Evolutionary conservation across 805 yeast genomes (phyloP).

Genomic region (Saccharomyces eubayanus): DNA sequence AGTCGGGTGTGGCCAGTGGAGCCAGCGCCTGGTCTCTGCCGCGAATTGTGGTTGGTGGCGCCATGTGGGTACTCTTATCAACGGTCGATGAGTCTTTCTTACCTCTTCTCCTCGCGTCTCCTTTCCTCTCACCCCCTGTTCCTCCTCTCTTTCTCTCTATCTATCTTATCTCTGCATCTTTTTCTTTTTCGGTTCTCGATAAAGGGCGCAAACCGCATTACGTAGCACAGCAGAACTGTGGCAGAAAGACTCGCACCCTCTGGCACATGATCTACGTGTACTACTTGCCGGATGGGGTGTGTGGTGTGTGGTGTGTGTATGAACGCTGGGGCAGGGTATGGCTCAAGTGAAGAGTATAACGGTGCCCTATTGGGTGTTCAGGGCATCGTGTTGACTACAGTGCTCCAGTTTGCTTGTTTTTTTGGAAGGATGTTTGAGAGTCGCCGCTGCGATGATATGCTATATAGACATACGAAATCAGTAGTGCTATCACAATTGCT

Average conservation of each 20-base stretch:
- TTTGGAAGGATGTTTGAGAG: too few relatives aligned
- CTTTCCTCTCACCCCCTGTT: not conserved
- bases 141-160: not conserved
- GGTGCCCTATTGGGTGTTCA: too few relatives aligned
- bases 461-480: too few relatives aligned
- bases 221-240: not conserved
- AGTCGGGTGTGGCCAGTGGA: not conserved
- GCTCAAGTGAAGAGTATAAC: too few relatives aligned
- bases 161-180: not conserved
- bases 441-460: too few relatives aligned
- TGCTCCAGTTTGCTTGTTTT: too few relatives aligned
- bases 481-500: too few relatives aligned
- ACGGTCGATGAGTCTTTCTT: not conserved
- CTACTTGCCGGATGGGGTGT: not conserved
- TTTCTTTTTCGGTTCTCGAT: not conserved
- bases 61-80: conserved; percentile 29
- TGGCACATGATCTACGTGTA: not conserved
- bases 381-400: too few relatives aligned
- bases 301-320: not conserved
- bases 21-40: conserved; percentile 27
- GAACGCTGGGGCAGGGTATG: too few relatives aligned
- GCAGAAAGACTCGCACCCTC: not conserved
- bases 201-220: not conserved
- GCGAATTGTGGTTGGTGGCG: conserved; percentile 44
- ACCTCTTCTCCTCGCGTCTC: not conserved